Percentiles rank a stretch among this genome's conserved stretches.
These are phyloP conservation scores for Cladosporium colombiae DNA, from an alignment of 2,329 filamentous ascomycete genomes.

Conservation along the genomic window DNA sequence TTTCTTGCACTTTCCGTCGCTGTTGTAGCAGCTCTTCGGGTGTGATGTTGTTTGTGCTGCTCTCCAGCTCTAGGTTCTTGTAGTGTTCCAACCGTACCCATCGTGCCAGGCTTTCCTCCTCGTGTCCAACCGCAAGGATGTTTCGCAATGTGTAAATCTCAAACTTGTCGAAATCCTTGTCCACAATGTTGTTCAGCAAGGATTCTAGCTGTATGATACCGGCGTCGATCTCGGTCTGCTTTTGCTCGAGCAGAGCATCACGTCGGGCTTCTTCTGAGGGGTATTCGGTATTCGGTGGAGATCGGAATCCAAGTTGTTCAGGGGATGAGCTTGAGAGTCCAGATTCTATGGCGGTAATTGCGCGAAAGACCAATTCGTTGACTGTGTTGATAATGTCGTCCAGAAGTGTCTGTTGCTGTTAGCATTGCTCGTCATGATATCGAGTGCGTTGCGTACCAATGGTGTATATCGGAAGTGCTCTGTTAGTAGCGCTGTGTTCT, in stretches of 20 bases:
- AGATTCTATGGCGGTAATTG: constrained; percentile 82
- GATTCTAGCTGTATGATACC: constrained; percentile 59
- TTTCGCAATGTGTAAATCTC: constrained; percentile 86
- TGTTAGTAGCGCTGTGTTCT: constrained; percentile 69
- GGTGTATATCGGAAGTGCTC: constrained; percentile 96
- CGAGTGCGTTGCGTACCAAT: constrained; percentile 60
- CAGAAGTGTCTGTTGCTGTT: constrained; percentile 69
- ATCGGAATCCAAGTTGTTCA: constrained; percentile 72
- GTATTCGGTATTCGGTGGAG: neutral
- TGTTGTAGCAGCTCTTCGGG: constrained; percentile 70
- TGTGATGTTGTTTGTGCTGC: constrained; percentile 52
- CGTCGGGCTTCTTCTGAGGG: constrained; percentile 29
- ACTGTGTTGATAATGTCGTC: constrained; percentile 98
- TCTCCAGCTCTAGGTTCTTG: constrained; percentile 52
- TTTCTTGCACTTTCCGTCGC: constrained; percentile 73
- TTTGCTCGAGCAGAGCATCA: constrained; percentile 23
- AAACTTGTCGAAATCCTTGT: constrained; percentile 54
- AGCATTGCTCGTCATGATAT: constrained; percentile 15
- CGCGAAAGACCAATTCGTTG: constrained; percentile 89
- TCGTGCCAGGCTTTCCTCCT: constrained; percentile 53
- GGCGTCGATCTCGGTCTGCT: constrained; percentile 68
- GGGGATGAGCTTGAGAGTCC: constrained; percentile 75
- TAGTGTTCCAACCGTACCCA: constrained; percentile 88
- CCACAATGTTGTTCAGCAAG: constrained; percentile 51
- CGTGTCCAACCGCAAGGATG: constrained; percentile 52